Evolutionary conservation across 805 yeast species (phyloP), one percentile per base, ranked within the genome.

Genomic region (Citeromyces matritensis): DNA sequence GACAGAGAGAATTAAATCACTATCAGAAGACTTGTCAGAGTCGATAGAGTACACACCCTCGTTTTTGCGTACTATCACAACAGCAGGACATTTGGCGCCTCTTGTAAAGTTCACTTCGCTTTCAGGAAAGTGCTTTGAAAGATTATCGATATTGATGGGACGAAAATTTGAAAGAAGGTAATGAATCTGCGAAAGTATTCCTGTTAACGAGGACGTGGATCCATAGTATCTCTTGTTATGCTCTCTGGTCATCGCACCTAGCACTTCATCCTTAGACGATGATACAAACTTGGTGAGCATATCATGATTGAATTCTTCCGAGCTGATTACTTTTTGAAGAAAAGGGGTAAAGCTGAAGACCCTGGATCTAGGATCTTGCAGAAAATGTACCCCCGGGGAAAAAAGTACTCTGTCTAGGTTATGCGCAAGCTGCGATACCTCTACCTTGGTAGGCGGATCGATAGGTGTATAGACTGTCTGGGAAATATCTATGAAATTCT

Each of bases 161-260:
- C 81, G 58, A 36, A 58, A 60, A 42, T 76, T 73, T 6, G 83
- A 72, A 26, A 91, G 46, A 7, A 82, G 54, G 36, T 61, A 63
- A 52, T 91, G 95, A 36, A 88, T 57, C 31, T 85, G 93, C 3
- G 74, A 60, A 29, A 88, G 60, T 1, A 75, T 53, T 1, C 75
- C 63, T 0, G 97, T 86, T 81, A 88, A 67, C 1, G 95, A 80
- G 12, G 94, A 80, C 0, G 97, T 85, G 1, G 95, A 84, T 2
- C 93, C 80, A 35, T 67, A 69, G 46, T 63, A 88, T 34, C 50
- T 47, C 42, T 58, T 27, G 41, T 42, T 31, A 35, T 14, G 29
- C 2, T 32, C 29, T 5, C 28, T 26, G 6, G 88, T 74, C 7
- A 78, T 48, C 4, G 57, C 33, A 1, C 66, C 42, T 30, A 88